phyloP scores from a whole-genome alignment of 345 rosid species.

The Eucalyptus curtisii region DNA sequence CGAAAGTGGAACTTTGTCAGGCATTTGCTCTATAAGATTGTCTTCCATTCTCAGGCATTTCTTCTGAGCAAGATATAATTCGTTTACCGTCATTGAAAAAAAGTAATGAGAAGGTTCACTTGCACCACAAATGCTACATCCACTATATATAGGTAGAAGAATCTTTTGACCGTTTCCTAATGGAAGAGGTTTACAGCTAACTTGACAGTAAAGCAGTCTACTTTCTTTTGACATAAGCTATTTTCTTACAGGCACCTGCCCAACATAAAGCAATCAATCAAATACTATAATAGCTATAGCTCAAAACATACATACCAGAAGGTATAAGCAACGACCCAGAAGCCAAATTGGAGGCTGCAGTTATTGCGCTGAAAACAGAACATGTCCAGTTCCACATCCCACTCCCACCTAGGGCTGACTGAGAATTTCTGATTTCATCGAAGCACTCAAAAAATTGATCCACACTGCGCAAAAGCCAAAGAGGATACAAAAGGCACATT shows the following conservation, averaged over 20 bases:
- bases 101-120: neutral
- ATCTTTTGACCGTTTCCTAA: neutral
- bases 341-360: constrained; percentile 98
- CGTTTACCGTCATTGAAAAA: neutral
- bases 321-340: constrained; percentile 79
- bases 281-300: neutral
- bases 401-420: constrained; percentile 77
- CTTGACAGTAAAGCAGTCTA: neutral
- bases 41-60: neutral
- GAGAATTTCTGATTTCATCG: constrained; percentile 84
- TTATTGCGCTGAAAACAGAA: constrained; percentile 91
- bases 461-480: constrained; percentile 35
- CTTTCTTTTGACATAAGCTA: neutral
- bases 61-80: neutral
- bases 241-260: neutral
- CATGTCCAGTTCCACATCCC: constrained; percentile 97
- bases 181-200: neutral
- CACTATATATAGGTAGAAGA: neutral
- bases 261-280: neutral
- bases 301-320: constrained; percentile 42
- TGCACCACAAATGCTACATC: neutral
- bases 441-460: constrained; percentile 96
- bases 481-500: neutral
- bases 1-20: neutral
- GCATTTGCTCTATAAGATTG: neutral